Percentiles rank a stretch among this genome's conserved stretches.
Conservation (phyloP, 2,329 filamentous ascomycete genomes). For the Raffaelea ambrosiae region DNA sequence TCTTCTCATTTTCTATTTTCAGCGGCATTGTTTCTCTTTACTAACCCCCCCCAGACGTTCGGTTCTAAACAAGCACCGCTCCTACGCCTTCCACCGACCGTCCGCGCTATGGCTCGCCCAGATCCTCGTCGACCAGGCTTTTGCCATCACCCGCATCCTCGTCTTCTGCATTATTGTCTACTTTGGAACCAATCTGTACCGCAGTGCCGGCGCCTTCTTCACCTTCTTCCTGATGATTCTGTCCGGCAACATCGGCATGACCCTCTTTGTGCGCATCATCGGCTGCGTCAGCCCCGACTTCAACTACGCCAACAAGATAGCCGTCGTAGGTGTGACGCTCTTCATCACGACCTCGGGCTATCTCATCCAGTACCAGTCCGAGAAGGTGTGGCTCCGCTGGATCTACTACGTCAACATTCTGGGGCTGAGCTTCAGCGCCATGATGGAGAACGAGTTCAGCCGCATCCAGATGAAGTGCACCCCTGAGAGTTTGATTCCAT, state of each 20-base stretch:
- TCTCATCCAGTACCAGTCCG: slow-evolving; percentile 67
- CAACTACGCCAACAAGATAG: slow-evolving; percentile 77
- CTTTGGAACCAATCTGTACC: slow-evolving; percentile 63
- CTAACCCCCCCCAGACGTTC: slow-evolving; percentile 46
- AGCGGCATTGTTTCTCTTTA: too few relatives aligned
- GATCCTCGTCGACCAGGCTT: slow-evolving; percentile 69
- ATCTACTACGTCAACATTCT: slow-evolving; percentile 70
- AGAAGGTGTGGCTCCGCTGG: slow-evolving; percentile 73
- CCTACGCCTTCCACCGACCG: slow-evolving; percentile 75
- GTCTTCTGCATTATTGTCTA: slow-evolving; percentile 70
- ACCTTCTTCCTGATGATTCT: slow-evolving; percentile 66
- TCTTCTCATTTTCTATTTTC: too few relatives aligned
- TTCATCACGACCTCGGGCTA: slow-evolving; percentile 77
- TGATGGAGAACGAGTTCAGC: slow-evolving; percentile 86
- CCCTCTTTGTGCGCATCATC: slow-evolving; percentile 67
- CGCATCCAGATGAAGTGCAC: slow-evolving; percentile 61
- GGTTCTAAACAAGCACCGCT: slow-evolving; percentile 76
- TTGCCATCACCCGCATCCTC: slow-evolving; percentile 61
- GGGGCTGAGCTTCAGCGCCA: slow-evolving; percentile 63
- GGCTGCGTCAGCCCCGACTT: slow-evolving; percentile 72
- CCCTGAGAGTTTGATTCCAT: slow-evolving; percentile 59
- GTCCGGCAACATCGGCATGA: slow-evolving; percentile 63
- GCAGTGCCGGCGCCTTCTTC: slow-evolving; percentile 70
- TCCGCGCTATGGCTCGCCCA: slow-evolving; percentile 78
- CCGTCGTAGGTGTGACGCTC: slow-evolving; percentile 70